These are phyloP conservation scores for Sistotremastrum suecicum DNA, from an alignment of 768 basidiomycete species.

Conservation along the genomic window DNA sequence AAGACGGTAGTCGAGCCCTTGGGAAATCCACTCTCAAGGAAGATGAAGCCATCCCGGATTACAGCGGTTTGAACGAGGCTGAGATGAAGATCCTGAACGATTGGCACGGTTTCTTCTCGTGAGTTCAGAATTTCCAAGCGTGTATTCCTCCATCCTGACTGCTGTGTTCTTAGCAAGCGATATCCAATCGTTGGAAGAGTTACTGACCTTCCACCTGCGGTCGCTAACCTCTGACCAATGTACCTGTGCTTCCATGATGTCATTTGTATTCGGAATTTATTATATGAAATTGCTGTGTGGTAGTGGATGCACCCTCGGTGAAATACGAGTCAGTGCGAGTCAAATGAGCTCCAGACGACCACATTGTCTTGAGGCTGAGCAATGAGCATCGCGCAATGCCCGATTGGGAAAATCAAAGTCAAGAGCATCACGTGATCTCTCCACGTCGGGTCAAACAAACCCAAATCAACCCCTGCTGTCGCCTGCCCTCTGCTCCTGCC, in stretches of 20 bases:
- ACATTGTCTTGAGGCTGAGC: too few relatives aligned
- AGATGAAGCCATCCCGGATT: conserved; percentile 83
- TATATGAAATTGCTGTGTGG: too few relatives aligned
- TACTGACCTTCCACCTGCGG: conserved; percentile 32
- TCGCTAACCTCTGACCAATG: conserved; percentile 12
- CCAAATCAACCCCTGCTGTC: too few relatives aligned
- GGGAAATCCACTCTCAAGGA: conserved; percentile 79
- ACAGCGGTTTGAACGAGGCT: conserved; percentile 53
- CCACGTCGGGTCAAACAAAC: too few relatives aligned
- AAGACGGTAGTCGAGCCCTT: conserved; percentile 80
- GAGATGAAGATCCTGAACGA: conserved; percentile 75
- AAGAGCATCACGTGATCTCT: too few relatives aligned
- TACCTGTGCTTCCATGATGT: not conserved
- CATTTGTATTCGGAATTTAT: not conserved
- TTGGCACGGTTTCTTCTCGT: conserved; percentile 83
- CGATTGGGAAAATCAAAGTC: too few relatives aligned
- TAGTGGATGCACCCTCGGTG: too few relatives aligned
- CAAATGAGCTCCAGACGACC: too few relatives aligned
- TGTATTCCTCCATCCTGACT: not conserved
- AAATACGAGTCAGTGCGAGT: too few relatives aligned
- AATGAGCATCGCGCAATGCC: too few relatives aligned
- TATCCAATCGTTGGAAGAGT: conserved; percentile 82
- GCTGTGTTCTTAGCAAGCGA: conserved; percentile 40
- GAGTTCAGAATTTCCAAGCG: conserved; percentile 22
- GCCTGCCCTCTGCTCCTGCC: too few relatives aligned